phyloP scores from a whole-genome alignment of 2,329 filamentous ascomycete species.

The Teratosphaeria destructans region DNA sequence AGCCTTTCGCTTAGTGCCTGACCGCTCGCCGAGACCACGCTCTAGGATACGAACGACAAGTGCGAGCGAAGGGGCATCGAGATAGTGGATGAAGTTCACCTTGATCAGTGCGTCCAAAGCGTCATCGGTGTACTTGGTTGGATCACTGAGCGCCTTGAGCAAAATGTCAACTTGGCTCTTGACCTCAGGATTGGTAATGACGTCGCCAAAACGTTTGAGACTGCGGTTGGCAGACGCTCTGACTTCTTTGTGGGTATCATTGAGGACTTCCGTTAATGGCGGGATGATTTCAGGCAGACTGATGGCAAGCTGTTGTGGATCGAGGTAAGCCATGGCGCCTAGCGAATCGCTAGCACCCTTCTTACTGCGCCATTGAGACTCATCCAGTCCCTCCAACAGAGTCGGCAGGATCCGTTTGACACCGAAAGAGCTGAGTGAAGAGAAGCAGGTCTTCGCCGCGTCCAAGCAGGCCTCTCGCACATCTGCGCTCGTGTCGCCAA shows the following conservation, averaged over 20 bases:
- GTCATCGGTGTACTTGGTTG: slow-evolving; percentile 92
- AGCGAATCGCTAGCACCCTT: slow-evolving; percentile 94
- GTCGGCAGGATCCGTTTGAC: slow-evolving; percentile 92
- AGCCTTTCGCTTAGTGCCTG: slow-evolving; percentile 90
- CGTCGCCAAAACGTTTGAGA: slow-evolving; percentile 94
- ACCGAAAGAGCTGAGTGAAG: slow-evolving; percentile 84
- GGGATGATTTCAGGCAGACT: slow-evolving; percentile 96
- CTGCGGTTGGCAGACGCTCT: slow-evolving; percentile 84
- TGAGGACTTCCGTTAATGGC: slow-evolving; percentile 83
- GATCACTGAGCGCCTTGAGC: slow-evolving; percentile 92
- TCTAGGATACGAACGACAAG: slow-evolving; percentile 92
- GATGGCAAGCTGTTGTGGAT: slow-evolving; percentile 83
- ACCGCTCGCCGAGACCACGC: slow-evolving; percentile 80
- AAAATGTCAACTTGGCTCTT: slow-evolving; percentile 85
- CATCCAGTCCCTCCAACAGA: slow-evolving; percentile 81
- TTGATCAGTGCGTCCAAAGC: slow-evolving; percentile 91
- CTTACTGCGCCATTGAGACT: slow-evolving; percentile 95
- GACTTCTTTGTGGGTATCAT: slow-evolving; percentile 97
- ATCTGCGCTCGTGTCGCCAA: slow-evolving; percentile 78
- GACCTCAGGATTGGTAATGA: slow-evolving; percentile 95
- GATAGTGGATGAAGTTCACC: slow-evolving; percentile 94
- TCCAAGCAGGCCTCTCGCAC: slow-evolving; percentile 89
- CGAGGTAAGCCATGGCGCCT: slow-evolving; percentile 96
- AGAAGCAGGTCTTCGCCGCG: slow-evolving; percentile 88
- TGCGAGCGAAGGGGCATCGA: slow-evolving; percentile 93